phyloP scores from a whole-genome alignment of 2,329 filamentous ascomycete genomes.

The Amesomyces nigricolor region DNA sequence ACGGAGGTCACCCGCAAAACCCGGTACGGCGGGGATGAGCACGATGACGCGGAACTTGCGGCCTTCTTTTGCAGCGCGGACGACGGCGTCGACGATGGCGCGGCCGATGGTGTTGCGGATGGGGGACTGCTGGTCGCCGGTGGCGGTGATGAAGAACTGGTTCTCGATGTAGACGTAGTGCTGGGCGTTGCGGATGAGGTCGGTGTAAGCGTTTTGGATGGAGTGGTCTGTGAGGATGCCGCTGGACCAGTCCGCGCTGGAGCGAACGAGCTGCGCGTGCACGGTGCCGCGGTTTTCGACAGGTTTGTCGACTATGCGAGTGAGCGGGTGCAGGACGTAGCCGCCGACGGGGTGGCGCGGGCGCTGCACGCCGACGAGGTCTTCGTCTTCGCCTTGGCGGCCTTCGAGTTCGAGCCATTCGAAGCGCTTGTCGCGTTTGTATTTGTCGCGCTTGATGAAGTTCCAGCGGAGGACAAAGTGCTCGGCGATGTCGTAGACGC shows the following conservation, averaged over 20 bases:
- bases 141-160: constrained; percentile 96
- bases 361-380: constrained; percentile 80
- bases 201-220: constrained; percentile 81
- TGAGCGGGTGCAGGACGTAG: constrained; percentile 75
- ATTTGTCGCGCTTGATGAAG: constrained; percentile 94
- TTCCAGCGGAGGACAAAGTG: constrained; percentile 96
- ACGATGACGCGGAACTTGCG: constrained; percentile 90
- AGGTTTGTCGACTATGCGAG: constrained; percentile 61
- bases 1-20: constrained; percentile 74
- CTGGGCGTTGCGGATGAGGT: constrained; percentile 79
- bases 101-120: constrained; percentile 83
- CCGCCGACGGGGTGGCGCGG: constrained; percentile 85
- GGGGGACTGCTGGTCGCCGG: constrained; percentile 77
- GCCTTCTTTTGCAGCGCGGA: constrained; percentile 72
- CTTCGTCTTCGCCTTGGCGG: constrained; percentile 70
- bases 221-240: constrained; percentile 80
- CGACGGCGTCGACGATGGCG: constrained; percentile 85
- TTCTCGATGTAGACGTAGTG: constrained; percentile 98
- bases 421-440: constrained; percentile 78
- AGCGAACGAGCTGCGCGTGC: constrained; percentile 79
- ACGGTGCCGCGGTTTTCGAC: constrained; percentile 64
- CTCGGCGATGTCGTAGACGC: constrained; percentile 89
- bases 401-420: constrained; percentile 82
- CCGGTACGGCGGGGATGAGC: constrained; percentile 81
- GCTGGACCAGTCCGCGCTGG: constrained; percentile 88